A percentile compares a stretch with the other conserved stretches of the same genome.
Conservation (phyloP, 2,329 filamentous ascomycete species). For the Passalora sequoiae region DNA sequence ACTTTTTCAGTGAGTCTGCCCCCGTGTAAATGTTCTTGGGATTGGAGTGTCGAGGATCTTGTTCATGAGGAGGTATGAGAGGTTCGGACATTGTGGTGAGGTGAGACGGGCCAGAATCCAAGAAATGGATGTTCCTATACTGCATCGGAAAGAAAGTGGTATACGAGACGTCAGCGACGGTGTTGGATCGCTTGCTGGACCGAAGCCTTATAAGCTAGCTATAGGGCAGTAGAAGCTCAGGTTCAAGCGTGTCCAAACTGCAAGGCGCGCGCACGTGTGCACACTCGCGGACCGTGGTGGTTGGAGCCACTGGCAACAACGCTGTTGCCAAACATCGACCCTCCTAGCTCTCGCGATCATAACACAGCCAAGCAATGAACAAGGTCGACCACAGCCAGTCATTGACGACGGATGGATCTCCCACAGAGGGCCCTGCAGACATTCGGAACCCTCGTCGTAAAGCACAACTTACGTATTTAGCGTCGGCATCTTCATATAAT, state of each 20-base stretch:
- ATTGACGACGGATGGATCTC: too few species aligned
- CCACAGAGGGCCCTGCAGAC: too few species aligned
- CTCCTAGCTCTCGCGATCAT: too few species aligned
- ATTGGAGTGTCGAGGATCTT: slow-evolving; percentile 9
- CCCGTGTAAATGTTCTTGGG: slow-evolving; percentile 53
- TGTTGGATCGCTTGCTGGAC: too few species aligned
- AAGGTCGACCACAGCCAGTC: too few species aligned
- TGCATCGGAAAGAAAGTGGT: too few species aligned
- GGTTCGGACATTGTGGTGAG: neutral
- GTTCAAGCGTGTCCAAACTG: too few species aligned
- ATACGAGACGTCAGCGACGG: too few species aligned
- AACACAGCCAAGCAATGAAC: too few species aligned
- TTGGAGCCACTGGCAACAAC: neutral
- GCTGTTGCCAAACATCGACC: neutral
- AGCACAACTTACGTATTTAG: slow-evolving; percentile 3
- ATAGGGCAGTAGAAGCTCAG: neutral
- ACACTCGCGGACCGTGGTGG: neutral
- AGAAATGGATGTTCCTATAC: too few species aligned
- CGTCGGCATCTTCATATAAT: neutral
- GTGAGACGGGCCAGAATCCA: neutral
- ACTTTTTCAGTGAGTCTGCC: slow-evolving; percentile 52
- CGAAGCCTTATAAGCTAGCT: neutral
- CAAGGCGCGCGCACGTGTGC: too few species aligned
- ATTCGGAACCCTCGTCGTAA: too few species aligned
- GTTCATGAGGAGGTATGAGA: neutral